Conservation (phyloP, 768 basidiomycete species). For the Suillus subalutaceus region DNA sequence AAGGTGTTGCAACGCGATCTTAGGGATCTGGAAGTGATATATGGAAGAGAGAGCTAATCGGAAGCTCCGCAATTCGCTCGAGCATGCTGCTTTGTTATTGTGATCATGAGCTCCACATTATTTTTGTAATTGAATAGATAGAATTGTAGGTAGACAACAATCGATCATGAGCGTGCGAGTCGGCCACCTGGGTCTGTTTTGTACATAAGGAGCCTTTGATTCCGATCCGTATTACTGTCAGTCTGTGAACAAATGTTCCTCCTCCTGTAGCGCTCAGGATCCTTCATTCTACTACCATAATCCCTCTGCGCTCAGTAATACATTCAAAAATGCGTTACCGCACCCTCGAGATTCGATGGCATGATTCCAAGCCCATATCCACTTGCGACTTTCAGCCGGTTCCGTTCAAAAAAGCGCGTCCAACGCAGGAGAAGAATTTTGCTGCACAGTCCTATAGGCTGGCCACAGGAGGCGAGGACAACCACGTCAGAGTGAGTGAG, state of each 20-base stretch:
- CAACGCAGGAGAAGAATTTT: constrained; percentile 56
- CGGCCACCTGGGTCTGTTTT: background rate
- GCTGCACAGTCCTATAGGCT: constrained; percentile 81
- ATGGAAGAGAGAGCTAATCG: constrained; percentile 47
- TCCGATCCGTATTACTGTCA: constrained; percentile 8
- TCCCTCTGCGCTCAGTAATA: background rate
- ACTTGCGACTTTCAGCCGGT: constrained; percentile 95
- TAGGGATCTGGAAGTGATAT: constrained; percentile 68
- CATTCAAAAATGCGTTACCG: constrained; percentile 70
- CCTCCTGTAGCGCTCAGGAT: constrained; percentile 4
- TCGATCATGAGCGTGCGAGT: constrained; percentile 10
- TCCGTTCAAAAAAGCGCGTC: constrained; percentile 80
- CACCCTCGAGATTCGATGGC: constrained; percentile 94
- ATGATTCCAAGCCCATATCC: constrained; percentile 93
- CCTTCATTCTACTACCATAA: background rate
- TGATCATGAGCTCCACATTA: background rate
- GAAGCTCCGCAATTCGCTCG: constrained; percentile 33
- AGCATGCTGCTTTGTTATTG: constrained; percentile 27
- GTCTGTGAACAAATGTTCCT: constrained; percentile 1
- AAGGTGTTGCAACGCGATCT: constrained; percentile 67
- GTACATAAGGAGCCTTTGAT: constrained; percentile 11
- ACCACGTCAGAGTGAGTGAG: constrained; percentile 87
- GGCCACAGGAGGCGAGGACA: constrained; percentile 96
- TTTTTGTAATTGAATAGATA: constrained; percentile 4
- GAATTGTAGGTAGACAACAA: constrained; percentile 3